phyloP scores from a whole-genome alignment of 2,329 filamentous ascomycete species.

The Diaporthe sp. region DNA sequence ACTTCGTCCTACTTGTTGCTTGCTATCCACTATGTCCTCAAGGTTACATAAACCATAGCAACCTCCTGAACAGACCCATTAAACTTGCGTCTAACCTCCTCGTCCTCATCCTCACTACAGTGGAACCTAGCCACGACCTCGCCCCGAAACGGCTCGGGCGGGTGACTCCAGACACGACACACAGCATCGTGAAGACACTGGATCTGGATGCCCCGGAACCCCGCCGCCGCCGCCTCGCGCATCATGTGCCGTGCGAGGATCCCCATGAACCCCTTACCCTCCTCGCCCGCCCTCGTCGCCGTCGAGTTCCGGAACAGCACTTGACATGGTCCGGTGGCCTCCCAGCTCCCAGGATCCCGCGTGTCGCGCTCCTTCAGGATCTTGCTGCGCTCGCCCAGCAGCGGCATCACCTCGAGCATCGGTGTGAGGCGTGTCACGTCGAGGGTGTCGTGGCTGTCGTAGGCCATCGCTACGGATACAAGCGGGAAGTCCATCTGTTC shows the following conservation, averaged over 20 bases:
- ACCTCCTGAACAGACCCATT: neutral
- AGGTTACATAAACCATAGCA: slow-evolving; percentile 4
- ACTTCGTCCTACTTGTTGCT: neutral
- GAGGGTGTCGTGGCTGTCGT: slow-evolving; percentile 44
- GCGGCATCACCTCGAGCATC: neutral
- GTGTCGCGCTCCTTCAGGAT: slow-evolving; percentile 40
- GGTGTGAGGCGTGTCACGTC: slow-evolving; percentile 38
- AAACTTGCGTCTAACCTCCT: neutral
- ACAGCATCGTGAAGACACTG: slow-evolving; percentile 45
- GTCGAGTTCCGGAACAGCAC: slow-evolving; percentile 47
- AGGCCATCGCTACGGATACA: slow-evolving; percentile 48
- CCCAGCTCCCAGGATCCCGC: slow-evolving; percentile 46
- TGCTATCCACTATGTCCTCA: neutral
- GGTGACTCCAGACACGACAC: slow-evolving; percentile 46
- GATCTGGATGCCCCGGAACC: slow-evolving; percentile 49
- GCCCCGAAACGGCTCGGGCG: slow-evolving; percentile 45
- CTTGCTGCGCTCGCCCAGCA: neutral
- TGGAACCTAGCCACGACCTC: neutral
- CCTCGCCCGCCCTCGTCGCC: slow-evolving; percentile 46
- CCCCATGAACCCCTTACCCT: slow-evolving; percentile 48
- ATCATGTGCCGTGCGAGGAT: slow-evolving; percentile 45
- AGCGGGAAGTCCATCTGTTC: slow-evolving; percentile 52
- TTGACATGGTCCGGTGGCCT: slow-evolving; percentile 47
- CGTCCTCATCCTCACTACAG: neutral
- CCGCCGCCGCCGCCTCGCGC: slow-evolving; percentile 40